Evolutionary conservation across 139 green algal species (phyloP).

Genomic region (Micractinium conductrix): DNA sequence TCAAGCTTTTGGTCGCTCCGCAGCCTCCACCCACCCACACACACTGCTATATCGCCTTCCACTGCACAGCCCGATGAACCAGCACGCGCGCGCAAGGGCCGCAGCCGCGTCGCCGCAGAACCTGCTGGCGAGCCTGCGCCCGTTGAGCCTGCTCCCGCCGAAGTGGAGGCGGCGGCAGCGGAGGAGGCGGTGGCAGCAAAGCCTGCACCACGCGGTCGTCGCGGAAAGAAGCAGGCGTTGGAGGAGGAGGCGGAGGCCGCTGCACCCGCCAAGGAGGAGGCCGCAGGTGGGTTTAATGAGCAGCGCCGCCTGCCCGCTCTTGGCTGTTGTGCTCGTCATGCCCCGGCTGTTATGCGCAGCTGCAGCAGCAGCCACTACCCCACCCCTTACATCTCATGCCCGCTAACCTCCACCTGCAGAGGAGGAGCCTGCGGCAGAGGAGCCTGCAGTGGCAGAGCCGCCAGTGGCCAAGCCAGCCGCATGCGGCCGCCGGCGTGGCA

Average conservation of each 20-base stretch:
- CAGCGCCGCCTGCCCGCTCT: background rate
- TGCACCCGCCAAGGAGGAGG: background rate
- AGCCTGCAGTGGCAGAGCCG: background rate
- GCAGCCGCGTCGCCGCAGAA: background rate
- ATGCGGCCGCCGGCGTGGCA: background rate
- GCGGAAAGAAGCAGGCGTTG: background rate
- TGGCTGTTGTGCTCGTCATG: no score
- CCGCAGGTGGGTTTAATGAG: background rate
- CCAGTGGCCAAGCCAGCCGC: background rate
- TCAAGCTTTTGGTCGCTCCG: background rate
- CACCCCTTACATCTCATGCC: no score
- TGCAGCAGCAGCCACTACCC: no score
- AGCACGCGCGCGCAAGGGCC: background rate
- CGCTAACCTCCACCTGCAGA: no score
- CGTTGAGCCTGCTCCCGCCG: no score
- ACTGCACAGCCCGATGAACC: background rate
- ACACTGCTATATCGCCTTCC: background rate
- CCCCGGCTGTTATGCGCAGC: no score
- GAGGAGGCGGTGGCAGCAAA: background rate
- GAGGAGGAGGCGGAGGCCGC: background rate
- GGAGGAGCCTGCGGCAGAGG: constrained; percentile 3
- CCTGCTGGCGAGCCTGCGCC: no score
- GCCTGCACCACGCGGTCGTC: background rate
- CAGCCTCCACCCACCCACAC: no score
- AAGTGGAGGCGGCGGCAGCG: background rate